Evolutionary conservation across 106 monocot species (phyloP), one percentile per base, ranked within the genome.

Genomic region (Dendrobium officinale): DNA sequence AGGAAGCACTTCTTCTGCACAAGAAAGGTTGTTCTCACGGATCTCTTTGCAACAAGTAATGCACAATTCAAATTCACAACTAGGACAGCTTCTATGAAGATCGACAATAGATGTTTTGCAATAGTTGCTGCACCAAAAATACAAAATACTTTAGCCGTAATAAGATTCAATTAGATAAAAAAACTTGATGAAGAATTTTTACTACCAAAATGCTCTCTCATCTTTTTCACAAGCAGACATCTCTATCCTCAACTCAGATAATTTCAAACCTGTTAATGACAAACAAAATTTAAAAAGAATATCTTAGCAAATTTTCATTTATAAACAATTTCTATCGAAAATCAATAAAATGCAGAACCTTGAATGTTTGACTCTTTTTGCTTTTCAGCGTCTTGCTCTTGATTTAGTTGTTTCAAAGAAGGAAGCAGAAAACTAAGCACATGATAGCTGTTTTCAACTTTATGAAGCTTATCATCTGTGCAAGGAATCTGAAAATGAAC

Each of bases 81-180:
- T 80, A 40, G 80, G 59, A 77, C 92, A 95, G 81, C 83, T 87
- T 84, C 92, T 81, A 73, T 92, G 88, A 55, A 92, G 77, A 72
- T 94, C 94, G 41, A 84, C 55, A 78, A 94, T 95, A n/a, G 90
- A 92, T 51, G 92, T 95, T 54, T 75, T 85, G 48, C 92, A 95
- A 42, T 88, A 82, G 75, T 95, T 80, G 66, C 95, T 95, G 87
- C 42, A 75, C 58, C 44, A 68, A 78, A 58, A 80, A 58, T 16
- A 83, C 41, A 42, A 16, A 82, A 22, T 6, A 13, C 1, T 43
- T 37, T 11, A 70, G 64, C 1, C 26, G 8, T 20, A 22, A 58
- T 42, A 54, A 11, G 31, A 73, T 37, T 42, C 29, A 41, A 43
- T 10, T 24, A 70, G 17, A 37, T 37, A 48, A 70, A 70, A 70